Evolutionary conservation across 208 protist species (phyloP).

Genomic region (Herpetomonas tarakana): DNA sequence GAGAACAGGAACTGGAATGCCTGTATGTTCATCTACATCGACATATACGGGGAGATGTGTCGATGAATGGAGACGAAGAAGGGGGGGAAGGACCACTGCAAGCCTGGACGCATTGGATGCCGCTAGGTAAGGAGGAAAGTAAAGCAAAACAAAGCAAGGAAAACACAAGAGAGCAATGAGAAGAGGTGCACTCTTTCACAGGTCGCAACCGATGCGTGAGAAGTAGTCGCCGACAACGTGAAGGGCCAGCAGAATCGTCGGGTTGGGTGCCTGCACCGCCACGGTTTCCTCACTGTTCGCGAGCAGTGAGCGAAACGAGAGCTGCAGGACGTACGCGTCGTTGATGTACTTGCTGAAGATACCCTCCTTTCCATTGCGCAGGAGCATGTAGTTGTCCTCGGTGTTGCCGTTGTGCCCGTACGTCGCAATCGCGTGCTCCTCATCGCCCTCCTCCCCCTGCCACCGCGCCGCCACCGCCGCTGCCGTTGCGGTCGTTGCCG

Average conservation of each 20-base stretch:
- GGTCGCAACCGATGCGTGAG: slow-evolving; percentile 27
- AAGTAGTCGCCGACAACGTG: slow-evolving; percentile 67
- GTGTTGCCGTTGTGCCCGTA: not conserved
- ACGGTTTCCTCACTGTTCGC: slow-evolving; percentile 41
- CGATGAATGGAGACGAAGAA: too few species aligned
- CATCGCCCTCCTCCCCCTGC: too few species aligned
- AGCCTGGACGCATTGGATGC: not conserved
- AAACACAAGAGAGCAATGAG: slow-evolving; percentile 13
- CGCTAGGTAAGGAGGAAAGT: not conserved
- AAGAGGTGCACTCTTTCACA: slow-evolving; percentile 1
- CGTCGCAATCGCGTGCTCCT: not conserved
- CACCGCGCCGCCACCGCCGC: too few species aligned
- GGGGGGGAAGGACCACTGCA: not conserved
- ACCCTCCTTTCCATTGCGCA: slow-evolving; percentile 26
- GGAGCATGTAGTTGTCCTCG: slow-evolving; percentile 10
- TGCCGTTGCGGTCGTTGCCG: not conserved
- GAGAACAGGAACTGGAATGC: not conserved
- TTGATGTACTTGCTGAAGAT: slow-evolving; percentile 36
- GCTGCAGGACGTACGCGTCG: slow-evolving; percentile 51
- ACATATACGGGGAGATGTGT: too few species aligned
- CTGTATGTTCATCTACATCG: not conserved
- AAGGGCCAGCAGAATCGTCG: slow-evolving; percentile 47
- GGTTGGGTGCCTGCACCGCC: slow-evolving; percentile 45
- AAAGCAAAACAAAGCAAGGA: not conserved
- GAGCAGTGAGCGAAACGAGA: slow-evolving; percentile 40